Percentiles rank a stretch among this genome's conserved stretches.
These are phyloP conservation scores for Pachysandra terminalis DNA, from an alignment of 164 flowering plant genomes.

Conservation along the genomic window DNA sequence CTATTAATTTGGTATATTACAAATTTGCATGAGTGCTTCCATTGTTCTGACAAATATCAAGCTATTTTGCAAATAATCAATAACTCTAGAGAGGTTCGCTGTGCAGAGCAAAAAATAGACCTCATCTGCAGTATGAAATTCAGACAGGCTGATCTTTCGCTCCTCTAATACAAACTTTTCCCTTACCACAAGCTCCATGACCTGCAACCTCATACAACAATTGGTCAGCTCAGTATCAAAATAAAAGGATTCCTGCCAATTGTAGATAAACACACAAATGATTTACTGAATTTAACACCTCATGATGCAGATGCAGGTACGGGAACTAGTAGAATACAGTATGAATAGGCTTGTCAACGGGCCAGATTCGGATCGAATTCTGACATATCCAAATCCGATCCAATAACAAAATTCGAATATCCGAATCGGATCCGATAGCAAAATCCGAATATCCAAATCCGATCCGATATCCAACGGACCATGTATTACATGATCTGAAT, in stretches of 20 bases:
- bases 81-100: not conserved
- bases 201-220: slow-evolving; percentile 44
- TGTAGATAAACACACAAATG: not conserved
- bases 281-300: not conserved
- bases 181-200: slow-evolving; percentile 86
- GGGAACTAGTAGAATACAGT: not conserved
- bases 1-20: not conserved
- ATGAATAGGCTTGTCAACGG: not conserved
- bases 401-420: no score
- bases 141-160: slow-evolving; percentile 88
- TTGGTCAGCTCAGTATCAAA: slow-evolving; percentile 4
- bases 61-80: not conserved
- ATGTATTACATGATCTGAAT: no score
- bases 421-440: no score
- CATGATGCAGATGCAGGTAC: not conserved
- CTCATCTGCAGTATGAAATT: slow-evolving; percentile 98
- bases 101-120: slow-evolving; percentile 28
- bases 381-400: no score
- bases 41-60: not conserved
- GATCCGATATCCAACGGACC: no score
- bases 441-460: no score
- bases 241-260: slow-evolving; percentile 10
- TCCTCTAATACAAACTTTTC: slow-evolving; percentile 73
- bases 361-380: no score
- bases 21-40: no score